phyloP scores from a whole-genome alignment of 2,329 filamentous ascomycete species.

The Monilinia fructicola region DNA sequence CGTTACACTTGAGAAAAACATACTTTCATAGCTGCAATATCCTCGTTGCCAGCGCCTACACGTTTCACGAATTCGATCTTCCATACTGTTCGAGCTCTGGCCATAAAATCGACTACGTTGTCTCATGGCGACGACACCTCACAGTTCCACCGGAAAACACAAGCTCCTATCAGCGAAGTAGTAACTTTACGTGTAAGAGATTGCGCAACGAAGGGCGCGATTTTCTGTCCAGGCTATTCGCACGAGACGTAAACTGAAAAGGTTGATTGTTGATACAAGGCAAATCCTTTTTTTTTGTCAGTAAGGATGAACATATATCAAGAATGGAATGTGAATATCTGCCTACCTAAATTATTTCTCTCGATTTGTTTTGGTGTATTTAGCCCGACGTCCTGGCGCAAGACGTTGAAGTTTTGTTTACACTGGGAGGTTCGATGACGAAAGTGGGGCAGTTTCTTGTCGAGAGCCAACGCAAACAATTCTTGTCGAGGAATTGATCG shows the following conservation, averaged over 20 bases:
- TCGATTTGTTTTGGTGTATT: background rate
- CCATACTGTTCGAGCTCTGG: background rate
- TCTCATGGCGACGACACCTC: no score
- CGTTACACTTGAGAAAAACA: background rate
- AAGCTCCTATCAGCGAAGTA: background rate
- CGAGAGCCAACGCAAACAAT: background rate
- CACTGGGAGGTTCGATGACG: no score
- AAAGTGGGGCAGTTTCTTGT: no score
- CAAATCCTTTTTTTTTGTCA: background rate
- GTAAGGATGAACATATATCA: background rate
- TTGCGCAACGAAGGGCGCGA: background rate
- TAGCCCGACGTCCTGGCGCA: background rate
- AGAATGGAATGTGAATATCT: background rate
- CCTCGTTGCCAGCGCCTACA: background rate
- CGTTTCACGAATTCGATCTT: background rate
- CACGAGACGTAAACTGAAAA: background rate
- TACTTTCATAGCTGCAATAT: background rate
- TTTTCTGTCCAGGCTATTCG: background rate
- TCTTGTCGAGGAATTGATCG: background rate
- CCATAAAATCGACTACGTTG: background rate
- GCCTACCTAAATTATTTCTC: background rate
- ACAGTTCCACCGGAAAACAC: no score
- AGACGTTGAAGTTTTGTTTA: background rate
- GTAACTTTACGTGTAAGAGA: background rate
- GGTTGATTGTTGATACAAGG: background rate